Base-by-base conservation (phyloP, 2,329 filamentous ascomycete genomes). In the Verticillium tricorpus region DNA sequence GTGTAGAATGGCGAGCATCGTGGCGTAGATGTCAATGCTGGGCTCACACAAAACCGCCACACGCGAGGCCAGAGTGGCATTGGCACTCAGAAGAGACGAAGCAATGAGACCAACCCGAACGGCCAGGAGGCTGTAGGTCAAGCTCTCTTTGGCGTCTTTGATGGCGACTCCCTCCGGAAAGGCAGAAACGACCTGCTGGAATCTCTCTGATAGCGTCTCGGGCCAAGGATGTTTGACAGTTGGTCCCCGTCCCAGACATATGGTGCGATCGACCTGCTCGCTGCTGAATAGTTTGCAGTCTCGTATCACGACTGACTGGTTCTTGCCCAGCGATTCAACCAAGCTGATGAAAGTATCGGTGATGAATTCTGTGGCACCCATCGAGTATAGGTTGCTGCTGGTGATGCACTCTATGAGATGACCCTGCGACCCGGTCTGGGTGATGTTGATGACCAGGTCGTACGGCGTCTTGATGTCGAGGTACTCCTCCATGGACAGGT, bases 41-140 rank as follows among this genome's bases (percentile, higher is more conserved):
- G 80, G 71, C 5, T 77, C 59, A 50, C 77, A 74, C 57, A 79
- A 76, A 2, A 83, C 77, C 0, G 66, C 73, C 2, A 84, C 72
- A 1, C 61, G 60, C 8, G 68, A 68, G 0, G 69, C 72, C 1
- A 31, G 9, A 1, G 59, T 19, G 12, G 40, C 40, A 7, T 11
- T 22, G n/a, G 40, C 40, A 7, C 12, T 9, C 9, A 50, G n/a
- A 50, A 50, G 40, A 50, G 40, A 50, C 5, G 40, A 50, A 22
- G 40, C 40, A 12, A 22, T 12, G 2, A 50, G n/a, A 12, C n/a
- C 40, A 11, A 50, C 40, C n/a, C 40, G 40, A 22, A n/a, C 5
- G 40, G 40, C 19, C 40, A 50, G 9, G 40, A 50, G 40, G 40
- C n/a, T 50, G 40, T 50, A 50, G 9, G n/a, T 50, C 40, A 50